Evolutionary conservation across 805 yeast species (phyloP), one percentile per base, ranked within the genome.

Genomic region (Ogataea nonfermentans): DNA sequence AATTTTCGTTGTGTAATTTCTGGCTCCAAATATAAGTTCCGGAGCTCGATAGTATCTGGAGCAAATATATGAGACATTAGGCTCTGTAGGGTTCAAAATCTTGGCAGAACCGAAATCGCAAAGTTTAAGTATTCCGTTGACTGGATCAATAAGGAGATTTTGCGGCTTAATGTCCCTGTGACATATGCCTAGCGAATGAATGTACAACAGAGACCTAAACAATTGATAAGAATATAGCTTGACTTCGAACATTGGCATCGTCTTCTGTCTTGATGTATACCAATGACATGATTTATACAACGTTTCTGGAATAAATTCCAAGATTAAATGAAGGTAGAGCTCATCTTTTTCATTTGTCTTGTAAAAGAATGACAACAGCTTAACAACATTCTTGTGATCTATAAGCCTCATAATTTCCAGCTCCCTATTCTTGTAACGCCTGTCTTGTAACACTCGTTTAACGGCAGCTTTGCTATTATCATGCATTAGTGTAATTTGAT

Each of bases 21-120:
- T 84, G 10, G 98, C 95, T 13, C 98, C 99, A 68, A 93, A 93
- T 45, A 93, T 93, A 53, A 93, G 77, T 65, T 93, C 99, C 0
- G 99, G 99, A 6, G 99, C 99, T 41, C 99, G 73, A 66, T 93
- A 93, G 66, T 91, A 93, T 53, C 99, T 76, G 13, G 97, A 89
- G 66, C 99, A 93, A 37, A 93, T 93, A 63, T 93, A 93, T 6
- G 95, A 84, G 17, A 93, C 98, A 60, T 91, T 93, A 30, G 96
- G 96, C 62, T 93, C 98, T 4, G 75, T 72, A 6, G 96, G 93
- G 32, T 84, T 85, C 41, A 93, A 73, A 37, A 85, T 82, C 65
- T 93, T 93, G 13, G 99, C 99, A 4, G 90, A 79, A 6, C 99
- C 99, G 62, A 93, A 91, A 67, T 93, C 99, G 66, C 99, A 93